Conservation (phyloP, 106 monocot genomes). For the Platanthera guangdongensis region DNA sequence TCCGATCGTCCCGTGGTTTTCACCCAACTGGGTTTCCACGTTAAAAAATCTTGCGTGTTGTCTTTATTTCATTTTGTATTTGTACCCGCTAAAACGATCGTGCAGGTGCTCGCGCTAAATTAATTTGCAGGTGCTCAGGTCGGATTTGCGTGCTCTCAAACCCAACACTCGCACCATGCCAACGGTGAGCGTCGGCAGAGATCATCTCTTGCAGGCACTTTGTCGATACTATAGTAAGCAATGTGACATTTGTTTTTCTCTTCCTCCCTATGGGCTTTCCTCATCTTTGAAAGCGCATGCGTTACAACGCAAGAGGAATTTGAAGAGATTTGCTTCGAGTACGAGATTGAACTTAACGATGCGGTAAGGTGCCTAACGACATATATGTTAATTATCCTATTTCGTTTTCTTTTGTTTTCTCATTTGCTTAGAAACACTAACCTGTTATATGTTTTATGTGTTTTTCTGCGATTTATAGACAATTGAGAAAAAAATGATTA, state of each 20-base stretch:
- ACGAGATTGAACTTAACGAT: constrained; percentile 92
- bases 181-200: constrained; percentile 58
- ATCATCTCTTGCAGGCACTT: constrained; percentile 50
- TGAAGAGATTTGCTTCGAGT: constrained; percentile 86
- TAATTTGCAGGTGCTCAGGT: too few species aligned
- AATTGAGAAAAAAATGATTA: constrained; percentile 79
- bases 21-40: too few species aligned
- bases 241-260: background rate
- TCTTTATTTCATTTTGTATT: too few species aligned
- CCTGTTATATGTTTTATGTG: background rate
- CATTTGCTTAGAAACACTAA: background rate
- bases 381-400: background rate
- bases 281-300: background rate
- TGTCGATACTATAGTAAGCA: constrained; percentile 42
- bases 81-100: too few species aligned
- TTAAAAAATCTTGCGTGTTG: too few species aligned
- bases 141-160: too few species aligned
- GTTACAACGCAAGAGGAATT: constrained; percentile 80
- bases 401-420: constrained; percentile 1
- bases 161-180: constrained; percentile 49
- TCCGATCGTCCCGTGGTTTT: too few species aligned
- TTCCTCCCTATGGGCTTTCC: background rate
- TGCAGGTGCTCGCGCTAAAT: too few species aligned
- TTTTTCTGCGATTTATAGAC: constrained; percentile 27
- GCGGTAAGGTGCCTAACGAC: constrained; percentile 32